These are phyloP conservation scores for Nakazawaea wickerhamii DNA, from an alignment of 805 yeast genomes.

Conservation along the genomic window DNA sequence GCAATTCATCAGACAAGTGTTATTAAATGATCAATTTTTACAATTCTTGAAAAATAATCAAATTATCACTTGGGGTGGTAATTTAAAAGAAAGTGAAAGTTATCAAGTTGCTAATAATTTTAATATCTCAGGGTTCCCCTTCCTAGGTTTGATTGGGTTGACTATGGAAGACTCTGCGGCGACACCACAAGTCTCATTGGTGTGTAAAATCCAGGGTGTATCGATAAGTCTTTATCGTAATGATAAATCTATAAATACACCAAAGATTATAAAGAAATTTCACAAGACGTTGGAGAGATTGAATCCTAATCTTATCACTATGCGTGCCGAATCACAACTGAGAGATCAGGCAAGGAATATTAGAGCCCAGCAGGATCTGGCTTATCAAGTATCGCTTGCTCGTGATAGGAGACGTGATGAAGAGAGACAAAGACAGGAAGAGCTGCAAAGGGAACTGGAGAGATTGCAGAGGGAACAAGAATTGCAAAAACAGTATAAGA, in stretches of 20 bases:
- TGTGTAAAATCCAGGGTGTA: slow-evolving; percentile 60
- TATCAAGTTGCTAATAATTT: slow-evolving; percentile 76
- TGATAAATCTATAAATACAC: slow-evolving; percentile 20
- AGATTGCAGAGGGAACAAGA: slow-evolving; percentile 17
- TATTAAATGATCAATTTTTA: slow-evolving; percentile 47
- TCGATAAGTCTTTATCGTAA: slow-evolving; percentile 34
- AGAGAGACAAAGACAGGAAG: slow-evolving; percentile 27
- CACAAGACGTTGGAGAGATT: slow-evolving; percentile 38
- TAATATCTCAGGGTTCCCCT: slow-evolving; percentile 72
- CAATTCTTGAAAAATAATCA: slow-evolving; percentile 43
- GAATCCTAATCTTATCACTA: slow-evolving; percentile 52
- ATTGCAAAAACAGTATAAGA: slow-evolving; percentile 39
- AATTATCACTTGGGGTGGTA: slow-evolving; percentile 81
- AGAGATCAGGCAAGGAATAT: slow-evolving; percentile 51
- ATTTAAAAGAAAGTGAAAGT: slow-evolving; percentile 75
- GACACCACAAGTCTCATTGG: slow-evolving; percentile 52
- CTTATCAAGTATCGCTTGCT: slow-evolving; percentile 65
- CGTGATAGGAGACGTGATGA: slow-evolving; percentile 56
- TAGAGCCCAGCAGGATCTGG: slow-evolving; percentile 69
- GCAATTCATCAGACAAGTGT: slow-evolving; percentile 46
- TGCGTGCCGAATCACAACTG: slow-evolving; percentile 61
- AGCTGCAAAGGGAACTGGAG: slow-evolving; percentile 18
- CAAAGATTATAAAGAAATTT: slow-evolving; percentile 34
- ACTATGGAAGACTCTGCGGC: slow-evolving; percentile 55
- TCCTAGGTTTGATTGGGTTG: slow-evolving; percentile 68